These are phyloP conservation scores for Colletotrichum coccodes DNA, from an alignment of 2,329 filamentous ascomycete genomes.

Conservation along the genomic window DNA sequence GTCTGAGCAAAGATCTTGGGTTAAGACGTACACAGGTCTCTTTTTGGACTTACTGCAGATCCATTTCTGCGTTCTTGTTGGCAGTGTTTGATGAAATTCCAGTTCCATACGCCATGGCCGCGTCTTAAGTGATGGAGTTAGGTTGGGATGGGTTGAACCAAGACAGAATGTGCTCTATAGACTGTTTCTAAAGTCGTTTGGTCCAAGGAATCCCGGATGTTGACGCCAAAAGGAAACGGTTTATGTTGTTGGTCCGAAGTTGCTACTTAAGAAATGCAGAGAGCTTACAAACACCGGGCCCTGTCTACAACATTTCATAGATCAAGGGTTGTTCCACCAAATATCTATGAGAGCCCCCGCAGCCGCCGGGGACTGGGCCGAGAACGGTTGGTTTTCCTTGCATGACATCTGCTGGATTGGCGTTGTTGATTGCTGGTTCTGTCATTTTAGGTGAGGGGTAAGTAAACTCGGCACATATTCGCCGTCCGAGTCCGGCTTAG, in stretches of 20 bases:
- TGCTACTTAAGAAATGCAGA: too few species aligned
- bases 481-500: background rate
- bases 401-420: background rate
- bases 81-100: background rate
- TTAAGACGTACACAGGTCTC: too few species aligned
- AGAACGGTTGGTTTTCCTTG: background rate
- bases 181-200: too few species aligned
- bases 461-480: background rate
- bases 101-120: background rate
- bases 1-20: background rate
- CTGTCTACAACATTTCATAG: too few species aligned
- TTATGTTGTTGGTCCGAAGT: too few species aligned
- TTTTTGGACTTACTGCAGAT: background rate
- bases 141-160: background rate
- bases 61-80: background rate
- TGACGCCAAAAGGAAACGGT: too few species aligned
- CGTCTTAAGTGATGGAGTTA: background rate
- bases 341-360: too few species aligned
- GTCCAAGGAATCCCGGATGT: too few species aligned
- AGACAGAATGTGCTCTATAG: background rate
- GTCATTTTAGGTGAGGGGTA: background rate
- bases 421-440: background rate
- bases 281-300: too few species aligned
- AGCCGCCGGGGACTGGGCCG: background rate
- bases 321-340: too few species aligned